These are phyloP conservation scores for Rhodotorula sp. DNA, from an alignment of 1,284 basidiomycete genomes.

Conservation along the genomic window DNA sequence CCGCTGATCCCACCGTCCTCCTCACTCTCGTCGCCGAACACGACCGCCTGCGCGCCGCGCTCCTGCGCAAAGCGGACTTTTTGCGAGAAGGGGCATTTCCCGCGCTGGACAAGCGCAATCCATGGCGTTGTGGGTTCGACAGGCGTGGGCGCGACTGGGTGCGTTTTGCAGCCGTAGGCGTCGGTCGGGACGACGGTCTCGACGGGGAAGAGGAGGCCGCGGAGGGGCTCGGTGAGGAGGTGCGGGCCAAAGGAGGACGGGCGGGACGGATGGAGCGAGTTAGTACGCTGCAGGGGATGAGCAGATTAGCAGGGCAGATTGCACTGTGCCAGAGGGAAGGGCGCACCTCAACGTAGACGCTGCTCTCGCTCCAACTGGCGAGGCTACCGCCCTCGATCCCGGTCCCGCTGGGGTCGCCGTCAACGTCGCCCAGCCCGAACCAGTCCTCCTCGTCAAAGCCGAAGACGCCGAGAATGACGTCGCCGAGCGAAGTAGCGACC, in stretches of 20 bases:
- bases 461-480: constrained; percentile 21
- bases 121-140: constrained; percentile 52
- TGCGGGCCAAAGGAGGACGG: constrained; percentile 73
- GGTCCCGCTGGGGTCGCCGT: constrained; percentile 8
- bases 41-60: constrained; percentile 77
- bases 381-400: constrained; percentile 7
- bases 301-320: background rate
- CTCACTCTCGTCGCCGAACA: constrained; percentile 70
- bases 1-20: constrained; percentile 54
- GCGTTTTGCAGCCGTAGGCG: constrained; percentile 38
- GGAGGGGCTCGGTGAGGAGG: constrained; percentile 64
- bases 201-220: constrained; percentile 72
- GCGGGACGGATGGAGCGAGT: constrained; percentile 57
- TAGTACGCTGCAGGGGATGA: constrained; percentile 51
- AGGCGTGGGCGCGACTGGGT: background rate
- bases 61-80: constrained; percentile 80
- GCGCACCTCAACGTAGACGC: constrained; percentile 74
- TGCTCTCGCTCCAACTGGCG: constrained; percentile 69
- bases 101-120: constrained; percentile 83
- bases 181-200: constrained; percentile 64
- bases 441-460: constrained; percentile 27
- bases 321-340: constrained; percentile 56
- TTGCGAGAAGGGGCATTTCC: constrained; percentile 80
- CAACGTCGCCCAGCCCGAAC: constrained; percentile 18
- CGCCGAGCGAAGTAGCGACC: constrained; percentile 4